phyloP scores from a whole-genome alignment of 768 basidiomycete genomes.

The Cystoderma amianthinum region DNA sequence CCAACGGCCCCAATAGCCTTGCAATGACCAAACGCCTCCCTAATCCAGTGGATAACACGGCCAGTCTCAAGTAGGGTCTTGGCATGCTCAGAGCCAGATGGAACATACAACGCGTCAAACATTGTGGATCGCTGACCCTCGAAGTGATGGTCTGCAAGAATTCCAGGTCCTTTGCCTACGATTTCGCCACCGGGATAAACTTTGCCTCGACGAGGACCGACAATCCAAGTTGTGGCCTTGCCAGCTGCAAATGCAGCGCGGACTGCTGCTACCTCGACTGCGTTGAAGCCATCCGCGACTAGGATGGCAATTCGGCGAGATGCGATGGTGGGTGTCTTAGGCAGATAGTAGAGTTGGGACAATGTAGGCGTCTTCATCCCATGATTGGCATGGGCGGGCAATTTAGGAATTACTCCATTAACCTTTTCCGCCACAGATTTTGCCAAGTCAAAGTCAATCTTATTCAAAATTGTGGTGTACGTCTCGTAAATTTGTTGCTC shows the following conservation, averaged over 20 bases:
- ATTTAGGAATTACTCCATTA: slow-evolving; percentile 49
- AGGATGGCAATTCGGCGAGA: slow-evolving; percentile 74
- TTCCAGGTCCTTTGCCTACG: slow-evolving; percentile 18
- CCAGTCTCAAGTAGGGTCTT: slow-evolving; percentile 55
- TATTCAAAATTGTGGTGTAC: slow-evolving; percentile 61
- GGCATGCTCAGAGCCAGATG: slow-evolving; percentile 60
- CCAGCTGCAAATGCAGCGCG: slow-evolving; percentile 43
- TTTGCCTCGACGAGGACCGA: slow-evolving; percentile 63
- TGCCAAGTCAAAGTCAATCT: slow-evolving; percentile 72
- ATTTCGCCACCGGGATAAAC: slow-evolving; percentile 24
- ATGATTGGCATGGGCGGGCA: slow-evolving; percentile 45
- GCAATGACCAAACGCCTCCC: slow-evolving; percentile 83
- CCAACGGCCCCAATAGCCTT: slow-evolving; percentile 80
- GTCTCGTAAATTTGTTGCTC: slow-evolving; percentile 64
- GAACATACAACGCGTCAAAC: slow-evolving; percentile 79
- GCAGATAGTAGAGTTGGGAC: slow-evolving; percentile 50
- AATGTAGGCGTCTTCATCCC: slow-evolving; percentile 48
- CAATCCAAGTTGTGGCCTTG: slow-evolving; percentile 54
- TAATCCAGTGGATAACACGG: slow-evolving; percentile 72
- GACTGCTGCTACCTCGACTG: slow-evolving; percentile 49
- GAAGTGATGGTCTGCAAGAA: slow-evolving; percentile 62
- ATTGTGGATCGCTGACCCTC: slow-evolving; percentile 77
- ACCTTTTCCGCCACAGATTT: slow-evolving; percentile 60
- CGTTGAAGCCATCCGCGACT: slow-evolving; percentile 69
- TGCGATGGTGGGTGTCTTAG: slow-evolving; percentile 51